Evolutionary conservation across 148 eudicot species (phyloP).

Genomic region (Gaultheria prostrata): DNA sequence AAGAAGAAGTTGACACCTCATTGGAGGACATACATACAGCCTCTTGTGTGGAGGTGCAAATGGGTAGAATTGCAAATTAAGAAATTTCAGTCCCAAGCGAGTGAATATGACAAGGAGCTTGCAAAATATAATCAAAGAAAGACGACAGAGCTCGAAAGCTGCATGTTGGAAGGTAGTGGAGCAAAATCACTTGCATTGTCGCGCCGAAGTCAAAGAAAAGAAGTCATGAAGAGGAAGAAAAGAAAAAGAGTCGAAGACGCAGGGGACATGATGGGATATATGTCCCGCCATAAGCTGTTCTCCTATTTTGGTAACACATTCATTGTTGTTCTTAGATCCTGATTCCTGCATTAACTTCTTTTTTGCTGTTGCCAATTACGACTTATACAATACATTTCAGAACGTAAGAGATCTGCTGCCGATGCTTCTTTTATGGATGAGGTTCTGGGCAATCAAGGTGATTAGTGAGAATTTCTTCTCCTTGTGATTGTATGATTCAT

Average conservation of each 20-base stretch:
- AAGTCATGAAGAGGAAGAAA: constrained; percentile 58
- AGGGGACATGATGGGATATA: constrained; percentile 43
- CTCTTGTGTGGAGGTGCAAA: constrained; percentile 75
- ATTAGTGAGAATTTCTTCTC: constrained; percentile 7
- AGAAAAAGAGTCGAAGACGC: constrained; percentile 66
- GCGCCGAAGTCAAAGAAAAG: constrained; percentile 27
- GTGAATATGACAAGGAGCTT: constrained; percentile 51
- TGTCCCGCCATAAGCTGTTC: constrained; percentile 56
- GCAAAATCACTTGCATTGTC: constrained; percentile 47
- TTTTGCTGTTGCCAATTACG: constrained; percentile 7
- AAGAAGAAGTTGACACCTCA: constrained; percentile 65
- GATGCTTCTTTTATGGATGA: constrained; percentile 38
- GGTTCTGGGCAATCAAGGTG: constrained; percentile 29
- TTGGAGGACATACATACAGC: constrained; percentile 65
- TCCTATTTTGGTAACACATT: constrained; percentile 50
- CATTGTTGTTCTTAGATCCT: not conserved
- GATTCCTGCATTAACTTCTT: not conserved
- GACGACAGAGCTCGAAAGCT: constrained; percentile 34
- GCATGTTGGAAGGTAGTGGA: constrained; percentile 34
- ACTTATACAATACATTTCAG: constrained; percentile 42
- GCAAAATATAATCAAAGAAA: constrained; percentile 37
- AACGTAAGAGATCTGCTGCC: constrained; percentile 36
- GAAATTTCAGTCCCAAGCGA: constrained; percentile 43
- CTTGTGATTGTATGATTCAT: not conserved
- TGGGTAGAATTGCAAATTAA: constrained; percentile 70